Base-by-base conservation (phyloP, 805 yeast genomes). In the Pichia eremophila region DNA sequence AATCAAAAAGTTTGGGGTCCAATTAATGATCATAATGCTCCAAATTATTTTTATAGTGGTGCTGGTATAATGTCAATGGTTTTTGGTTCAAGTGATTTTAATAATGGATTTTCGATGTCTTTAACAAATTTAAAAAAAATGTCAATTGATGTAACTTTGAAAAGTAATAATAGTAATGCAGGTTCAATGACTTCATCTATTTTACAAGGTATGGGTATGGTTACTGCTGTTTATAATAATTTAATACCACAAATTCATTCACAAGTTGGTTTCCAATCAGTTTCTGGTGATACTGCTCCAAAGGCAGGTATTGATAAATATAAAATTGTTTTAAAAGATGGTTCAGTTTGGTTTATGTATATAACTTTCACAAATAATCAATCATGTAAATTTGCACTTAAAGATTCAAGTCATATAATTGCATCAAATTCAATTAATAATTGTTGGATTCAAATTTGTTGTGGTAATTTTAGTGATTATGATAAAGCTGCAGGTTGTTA, bases 401-500 rank as follows among this genome's bases (percentile, higher is more conserved):
- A 51, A 4, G 63, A 61, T 44, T 54, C 66, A 38, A 61, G 57
- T 52, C 58, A 65, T 35, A 57, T 78, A 35, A 60, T 59, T 43
- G 80, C 68, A 46, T 55, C 69, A 47, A 29, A 57, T 46, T 54
- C 72, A 35, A 55, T 72, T 58, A 63, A 69, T 57, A 70, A 72
- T 19, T 57, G 70, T 45, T 62, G 71, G 39, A 58, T 77, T 35
- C 83, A 79, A 65, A 60, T 71, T n/a, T 79, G 78, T 7, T 46
- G 52, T 10, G 50, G 61, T 42, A 55, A 60, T 34, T 81, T 74
- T 31, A 61, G 68, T 27, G 72, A 64, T 55, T 78, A 79, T 57
- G 87, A 81, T 60, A 58, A 68, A 45, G 78, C 85, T 28, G 88
- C 90, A 41, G 91, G 91, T 47, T 69, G 71, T 59, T 84, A 80